Evolutionary conservation across 345 rosid genomes (phyloP).

Genomic region (Psidium guajava): DNA sequence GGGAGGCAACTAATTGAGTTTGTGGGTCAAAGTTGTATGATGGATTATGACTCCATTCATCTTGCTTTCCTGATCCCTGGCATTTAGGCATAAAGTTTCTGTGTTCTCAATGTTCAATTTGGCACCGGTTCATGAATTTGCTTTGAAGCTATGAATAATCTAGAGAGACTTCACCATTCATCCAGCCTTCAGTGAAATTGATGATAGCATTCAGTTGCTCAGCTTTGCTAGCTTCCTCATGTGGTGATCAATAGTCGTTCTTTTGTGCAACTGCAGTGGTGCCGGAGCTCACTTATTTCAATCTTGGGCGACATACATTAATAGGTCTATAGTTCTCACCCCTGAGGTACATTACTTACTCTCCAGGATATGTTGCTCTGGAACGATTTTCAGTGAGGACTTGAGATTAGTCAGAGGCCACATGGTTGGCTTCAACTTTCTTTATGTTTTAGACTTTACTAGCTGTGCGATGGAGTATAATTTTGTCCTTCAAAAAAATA

Average conservation of each 20-base stretch:
- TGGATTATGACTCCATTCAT: neutral
- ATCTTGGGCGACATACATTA: slow-evolving; percentile 27
- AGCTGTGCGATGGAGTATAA: neutral
- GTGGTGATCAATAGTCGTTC: neutral
- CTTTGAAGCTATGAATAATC: neutral
- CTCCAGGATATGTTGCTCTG: neutral
- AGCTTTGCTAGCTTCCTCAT: neutral
- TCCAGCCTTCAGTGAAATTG: neutral
- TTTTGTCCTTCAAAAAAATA: neutral
- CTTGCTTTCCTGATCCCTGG: neutral
- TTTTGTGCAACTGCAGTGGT: slow-evolving; percentile 4
- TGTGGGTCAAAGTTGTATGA: neutral
- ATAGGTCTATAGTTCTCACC: slow-evolving; percentile 25
- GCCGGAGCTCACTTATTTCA: slow-evolving; percentile 35
- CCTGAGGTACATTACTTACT: slow-evolving; percentile 20
- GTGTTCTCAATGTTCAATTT: neutral
- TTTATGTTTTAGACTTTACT: neutral
- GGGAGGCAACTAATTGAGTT: neutral
- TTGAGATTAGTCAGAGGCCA: neutral
- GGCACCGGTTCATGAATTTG: neutral
- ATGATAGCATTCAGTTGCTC: neutral
- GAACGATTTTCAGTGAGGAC: neutral
- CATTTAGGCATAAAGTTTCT: neutral
- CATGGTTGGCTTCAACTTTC: neutral
- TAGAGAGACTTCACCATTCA: neutral